These are phyloP conservation scores for Nicotiana obtusifolia DNA, from an alignment of 257 asterid genomes.

Conservation along the genomic window DNA sequence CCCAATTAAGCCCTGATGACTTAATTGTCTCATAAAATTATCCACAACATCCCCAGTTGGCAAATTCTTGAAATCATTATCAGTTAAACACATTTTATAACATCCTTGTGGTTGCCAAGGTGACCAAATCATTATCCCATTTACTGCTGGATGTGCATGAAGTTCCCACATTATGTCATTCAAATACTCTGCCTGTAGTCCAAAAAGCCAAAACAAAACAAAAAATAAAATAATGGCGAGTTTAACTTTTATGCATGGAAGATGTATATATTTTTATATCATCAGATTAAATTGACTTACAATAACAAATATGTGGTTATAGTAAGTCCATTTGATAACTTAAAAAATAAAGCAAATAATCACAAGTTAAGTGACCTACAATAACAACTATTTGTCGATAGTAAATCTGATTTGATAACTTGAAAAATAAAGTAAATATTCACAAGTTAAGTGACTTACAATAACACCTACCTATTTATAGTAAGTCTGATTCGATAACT, in stretches of 20 bases:
- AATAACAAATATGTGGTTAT: too few relatives aligned
- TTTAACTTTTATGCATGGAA: constrained; percentile 15
- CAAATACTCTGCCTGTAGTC: constrained; percentile 11
- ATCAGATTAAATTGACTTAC: not conserved
- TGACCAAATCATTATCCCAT: constrained; percentile 29
- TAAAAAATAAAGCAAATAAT: not conserved
- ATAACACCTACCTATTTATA: too few relatives aligned
- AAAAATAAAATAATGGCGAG: not conserved
- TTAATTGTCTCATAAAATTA: constrained; percentile 17
- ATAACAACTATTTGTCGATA: too few relatives aligned
- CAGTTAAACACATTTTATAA: constrained; percentile 33
- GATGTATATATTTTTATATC: not conserved
- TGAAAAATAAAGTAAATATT: too few relatives aligned
- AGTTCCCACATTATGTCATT: constrained; percentile 19
- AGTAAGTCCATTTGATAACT: too few relatives aligned
- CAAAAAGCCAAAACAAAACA: not conserved
- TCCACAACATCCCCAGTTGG: constrained; percentile 32
- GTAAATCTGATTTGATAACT: too few relatives aligned
- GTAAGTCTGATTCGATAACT: too few relatives aligned
- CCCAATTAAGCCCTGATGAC: constrained; percentile 12
- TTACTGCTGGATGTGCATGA: constrained; percentile 23
- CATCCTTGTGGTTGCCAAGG: constrained; percentile 19
- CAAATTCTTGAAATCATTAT: constrained; percentile 26
- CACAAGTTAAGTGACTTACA: too few relatives aligned
- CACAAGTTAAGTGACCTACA: not conserved